Percentiles rank a stretch among this genome's conserved stretches.
phyloP scores from a whole-genome alignment of 306 rosid genomes.

The Fragaria vesca region DNA sequence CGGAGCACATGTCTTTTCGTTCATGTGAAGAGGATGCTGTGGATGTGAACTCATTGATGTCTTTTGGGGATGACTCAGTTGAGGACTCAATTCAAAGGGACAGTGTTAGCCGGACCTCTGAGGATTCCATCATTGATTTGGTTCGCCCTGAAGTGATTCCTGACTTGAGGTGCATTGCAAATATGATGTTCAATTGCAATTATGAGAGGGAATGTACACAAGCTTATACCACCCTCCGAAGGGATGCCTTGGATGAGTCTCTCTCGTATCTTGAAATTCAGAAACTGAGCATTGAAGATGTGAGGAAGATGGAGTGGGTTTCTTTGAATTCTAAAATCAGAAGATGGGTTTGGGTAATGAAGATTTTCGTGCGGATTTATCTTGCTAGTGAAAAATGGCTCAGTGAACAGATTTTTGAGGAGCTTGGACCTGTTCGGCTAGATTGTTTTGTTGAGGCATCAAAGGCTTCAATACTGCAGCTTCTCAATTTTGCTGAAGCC shows the following conservation, averaged over 20 bases:
- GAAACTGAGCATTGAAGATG: constrained; percentile 83
- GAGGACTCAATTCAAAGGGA: constrained; percentile 63
- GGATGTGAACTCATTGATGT: constrained; percentile 65
- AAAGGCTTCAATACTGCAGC: constrained; percentile 81
- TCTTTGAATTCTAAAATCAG: constrained; percentile 69
- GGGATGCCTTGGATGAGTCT: constrained; percentile 84
- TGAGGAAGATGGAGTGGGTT: constrained; percentile 72
- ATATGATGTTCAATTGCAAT: constrained; percentile 62
- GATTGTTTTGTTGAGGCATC: constrained; percentile 77
- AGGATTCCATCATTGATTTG: constrained; percentile 63
- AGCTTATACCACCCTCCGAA: constrained; percentile 59
- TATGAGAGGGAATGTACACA: constrained; percentile 75
- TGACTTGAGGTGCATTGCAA: constrained; percentile 63
- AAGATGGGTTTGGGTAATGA: constrained; percentile 81
- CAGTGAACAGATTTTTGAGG: constrained; percentile 70
- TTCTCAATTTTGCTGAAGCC: constrained; percentile 86
- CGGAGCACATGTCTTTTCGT: constrained; percentile 67
- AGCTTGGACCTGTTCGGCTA: constrained; percentile 43
- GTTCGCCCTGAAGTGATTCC: constrained; percentile 61
- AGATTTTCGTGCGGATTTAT: constrained; percentile 78
- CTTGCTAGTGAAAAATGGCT: constrained; percentile 85
- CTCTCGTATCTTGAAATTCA: constrained; percentile 74
- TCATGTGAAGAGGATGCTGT: constrained; percentile 59
- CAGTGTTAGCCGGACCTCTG: constrained; percentile 55
- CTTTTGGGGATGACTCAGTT: constrained; percentile 67